These are phyloP conservation scores for Taiozyma onychis DNA, from an alignment of 1,139 yeast genomes.

Conservation along the genomic window DNA sequence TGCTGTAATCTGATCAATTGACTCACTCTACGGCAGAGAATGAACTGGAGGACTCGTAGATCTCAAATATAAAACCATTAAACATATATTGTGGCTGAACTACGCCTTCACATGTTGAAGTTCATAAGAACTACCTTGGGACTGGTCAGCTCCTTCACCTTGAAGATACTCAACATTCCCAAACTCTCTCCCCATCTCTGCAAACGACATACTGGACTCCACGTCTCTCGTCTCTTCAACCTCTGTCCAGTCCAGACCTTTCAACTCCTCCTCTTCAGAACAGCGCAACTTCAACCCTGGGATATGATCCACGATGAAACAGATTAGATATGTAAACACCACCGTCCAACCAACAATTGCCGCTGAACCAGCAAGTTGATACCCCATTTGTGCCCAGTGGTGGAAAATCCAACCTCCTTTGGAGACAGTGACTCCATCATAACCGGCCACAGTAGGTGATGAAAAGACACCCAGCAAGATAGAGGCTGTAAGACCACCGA, in stretches of 20 bases:
- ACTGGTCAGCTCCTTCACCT: background rate
- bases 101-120: background rate
- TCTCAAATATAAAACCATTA: background rate
- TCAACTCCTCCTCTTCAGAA: constrained; percentile 36
- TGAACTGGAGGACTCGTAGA: too few relatives aligned
- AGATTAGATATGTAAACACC: constrained; percentile 34
- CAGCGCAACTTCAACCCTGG: constrained; percentile 41
- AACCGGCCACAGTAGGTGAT: constrained; percentile 39
- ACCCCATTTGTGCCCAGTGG: constrained; percentile 44
- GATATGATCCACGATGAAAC: constrained; percentile 38
- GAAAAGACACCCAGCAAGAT: constrained; percentile 42
- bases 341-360: constrained; percentile 38
- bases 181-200: constrained; percentile 2
- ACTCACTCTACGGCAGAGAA: too few relatives aligned
- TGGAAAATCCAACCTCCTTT: constrained; percentile 48
- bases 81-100: background rate
- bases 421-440: constrained; percentile 41
- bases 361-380: constrained; percentile 41
- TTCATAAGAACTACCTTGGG: background rate
- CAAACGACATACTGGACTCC: background rate
- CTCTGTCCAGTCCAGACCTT: constrained; percentile 43
- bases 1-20: too few relatives aligned
- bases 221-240: constrained; percentile 27
- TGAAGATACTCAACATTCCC: constrained; percentile 1
- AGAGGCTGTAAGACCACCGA: constrained; percentile 43